Evolutionary conservation across 2,329 filamentous ascomycete genomes (phyloP).

Genomic region (Neopestalotiopsis clavispora): DNA sequence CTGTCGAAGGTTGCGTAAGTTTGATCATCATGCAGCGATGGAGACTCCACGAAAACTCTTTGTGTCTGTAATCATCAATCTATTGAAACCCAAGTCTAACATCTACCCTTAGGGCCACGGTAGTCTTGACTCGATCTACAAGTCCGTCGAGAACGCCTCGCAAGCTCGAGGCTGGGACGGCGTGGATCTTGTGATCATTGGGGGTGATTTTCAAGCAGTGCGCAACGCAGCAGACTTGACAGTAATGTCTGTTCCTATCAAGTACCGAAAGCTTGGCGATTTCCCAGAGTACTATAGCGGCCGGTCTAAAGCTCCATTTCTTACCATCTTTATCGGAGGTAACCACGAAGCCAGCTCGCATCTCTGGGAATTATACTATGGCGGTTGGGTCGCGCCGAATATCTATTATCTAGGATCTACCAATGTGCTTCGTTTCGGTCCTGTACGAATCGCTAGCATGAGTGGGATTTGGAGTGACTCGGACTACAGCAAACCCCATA

Average conservation of each 20-base stretch:
- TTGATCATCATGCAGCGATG: not conserved
- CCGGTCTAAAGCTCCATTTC: slow-evolving; percentile 74
- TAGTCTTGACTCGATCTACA: slow-evolving; percentile 88
- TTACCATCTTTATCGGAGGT: slow-evolving; percentile 90
- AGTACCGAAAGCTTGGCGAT: slow-evolving; percentile 87
- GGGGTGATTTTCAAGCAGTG: slow-evolving; percentile 93
- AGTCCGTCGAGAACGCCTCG: slow-evolving; percentile 72
- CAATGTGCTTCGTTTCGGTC: slow-evolving; percentile 85
- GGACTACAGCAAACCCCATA: slow-evolving; percentile 83
- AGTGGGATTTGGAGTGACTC: slow-evolving; percentile 95
- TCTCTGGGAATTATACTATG: slow-evolving; percentile 91
- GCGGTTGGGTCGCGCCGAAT: slow-evolving; percentile 94
- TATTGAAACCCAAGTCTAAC: not conserved
- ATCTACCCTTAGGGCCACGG: slow-evolving; percentile 75
- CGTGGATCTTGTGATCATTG: slow-evolving; percentile 91
- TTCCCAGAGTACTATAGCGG: slow-evolving; percentile 96
- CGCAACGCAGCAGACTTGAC: slow-evolving; percentile 88
- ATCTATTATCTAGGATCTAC: slow-evolving; percentile 97
- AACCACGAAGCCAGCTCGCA: slow-evolving; percentile 96
- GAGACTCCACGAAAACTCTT: too few relatives aligned
- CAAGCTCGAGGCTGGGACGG: slow-evolving; percentile 75
- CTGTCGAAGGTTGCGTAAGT: slow-evolving; percentile 85
- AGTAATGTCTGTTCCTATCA: slow-evolving; percentile 86
- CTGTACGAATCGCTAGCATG: slow-evolving; percentile 84
- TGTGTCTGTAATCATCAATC: not conserved